phyloP scores from a whole-genome alignment of 257 asterid species.

The Gentiana straminea region DNA sequence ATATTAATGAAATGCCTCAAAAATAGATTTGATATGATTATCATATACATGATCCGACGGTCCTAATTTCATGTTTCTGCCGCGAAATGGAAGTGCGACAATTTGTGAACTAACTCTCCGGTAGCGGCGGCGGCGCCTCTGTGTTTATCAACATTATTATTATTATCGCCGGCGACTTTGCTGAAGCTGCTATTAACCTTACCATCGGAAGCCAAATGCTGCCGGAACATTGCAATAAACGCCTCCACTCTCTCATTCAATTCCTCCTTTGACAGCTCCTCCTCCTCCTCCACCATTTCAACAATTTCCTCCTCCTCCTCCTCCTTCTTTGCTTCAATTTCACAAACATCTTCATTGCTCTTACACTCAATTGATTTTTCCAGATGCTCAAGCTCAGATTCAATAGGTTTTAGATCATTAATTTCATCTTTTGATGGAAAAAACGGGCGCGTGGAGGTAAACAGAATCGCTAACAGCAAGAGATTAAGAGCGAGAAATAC shows the following conservation, averaged over 20 bases:
- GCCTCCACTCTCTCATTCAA: constrained; percentile 77
- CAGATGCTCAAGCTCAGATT: background rate
- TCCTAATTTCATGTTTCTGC: too few relatives aligned
- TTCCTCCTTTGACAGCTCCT: constrained; percentile 64
- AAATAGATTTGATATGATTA: too few relatives aligned
- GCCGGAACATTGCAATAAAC: constrained; percentile 84
- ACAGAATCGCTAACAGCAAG: constrained; percentile 71
- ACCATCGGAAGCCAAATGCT: constrained; percentile 78
- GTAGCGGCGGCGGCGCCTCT: too few relatives aligned
- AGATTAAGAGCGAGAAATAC: constrained; percentile 82
- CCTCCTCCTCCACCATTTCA: constrained; percentile 8
- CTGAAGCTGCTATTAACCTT: constrained; percentile 27
- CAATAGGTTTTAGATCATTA: background rate
- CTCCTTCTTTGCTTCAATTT: background rate
- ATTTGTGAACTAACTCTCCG: too few relatives aligned
- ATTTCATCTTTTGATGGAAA: background rate
- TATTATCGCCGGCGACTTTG: too few relatives aligned
- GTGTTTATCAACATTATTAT: too few relatives aligned
- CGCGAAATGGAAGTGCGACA: too few relatives aligned
- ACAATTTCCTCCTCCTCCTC: background rate
- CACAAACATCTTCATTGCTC: background rate
- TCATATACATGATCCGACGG: too few relatives aligned
- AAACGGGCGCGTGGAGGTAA: constrained; percentile 39
- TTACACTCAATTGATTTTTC: background rate
- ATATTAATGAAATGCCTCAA: too few relatives aligned